Percentiles rank a stretch among this genome's conserved stretches.
Conservation (phyloP, 176 grass and related monocot species). For the Phyllostachys edulis region DNA sequence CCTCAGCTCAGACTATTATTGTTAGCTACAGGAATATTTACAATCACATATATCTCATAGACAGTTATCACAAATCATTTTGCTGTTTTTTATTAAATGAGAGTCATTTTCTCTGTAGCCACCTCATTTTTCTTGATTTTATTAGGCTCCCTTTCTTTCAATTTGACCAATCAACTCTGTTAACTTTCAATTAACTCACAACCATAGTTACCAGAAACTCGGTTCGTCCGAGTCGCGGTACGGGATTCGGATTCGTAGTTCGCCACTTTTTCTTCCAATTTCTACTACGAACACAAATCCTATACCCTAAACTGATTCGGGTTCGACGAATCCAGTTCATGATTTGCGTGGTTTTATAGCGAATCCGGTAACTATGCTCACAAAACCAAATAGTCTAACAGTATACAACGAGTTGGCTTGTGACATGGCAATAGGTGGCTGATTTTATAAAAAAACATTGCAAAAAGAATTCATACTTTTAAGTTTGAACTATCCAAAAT, state of each 20-base stretch:
- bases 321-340: no score
- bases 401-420: neutral
- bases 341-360: no score
- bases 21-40: neutral
- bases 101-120: neutral
- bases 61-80: neutral
- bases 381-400: neutral
- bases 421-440: neutral
- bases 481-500: neutral
- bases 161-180: neutral
- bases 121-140: neutral
- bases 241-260: no score
- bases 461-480: neutral
- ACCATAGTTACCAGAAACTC: no score
- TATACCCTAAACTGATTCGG: no score
- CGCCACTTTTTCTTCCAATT: no score
- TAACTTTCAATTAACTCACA: neutral
- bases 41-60: neutral
- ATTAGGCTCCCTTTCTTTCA: neutral
- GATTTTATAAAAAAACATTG: neutral
- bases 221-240: no score
- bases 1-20: slow-evolving; percentile 5
- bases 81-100: neutral
- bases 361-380: neutral
- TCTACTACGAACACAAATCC: no score